Base-by-base conservation (phyloP, 495 filamentous ascomycete genomes). In the Evernia prunastri region DNA sequence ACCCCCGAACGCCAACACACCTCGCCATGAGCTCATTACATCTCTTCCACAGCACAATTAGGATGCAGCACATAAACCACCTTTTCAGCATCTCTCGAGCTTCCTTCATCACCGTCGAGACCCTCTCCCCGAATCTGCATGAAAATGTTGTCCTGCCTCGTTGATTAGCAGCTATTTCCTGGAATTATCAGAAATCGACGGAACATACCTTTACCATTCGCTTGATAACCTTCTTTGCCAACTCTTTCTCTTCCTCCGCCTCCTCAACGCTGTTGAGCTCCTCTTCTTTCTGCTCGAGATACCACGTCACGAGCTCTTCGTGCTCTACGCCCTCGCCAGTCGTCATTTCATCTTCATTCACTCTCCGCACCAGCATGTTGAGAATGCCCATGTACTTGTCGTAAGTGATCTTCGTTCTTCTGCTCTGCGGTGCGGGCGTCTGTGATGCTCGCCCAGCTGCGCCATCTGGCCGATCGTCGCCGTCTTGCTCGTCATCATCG, bases 301-400 rank as follows among this genome's bases (percentile, higher is more conserved):
- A 99, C 93, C 93, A 97, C 51, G 91, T 72, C 6, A 92, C 75
- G 9, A 99, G 79, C 36, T 89, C 89, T 51, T 96, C 88, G 63
- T 92, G 86, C 68, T 96, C 92, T 12, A 97, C 86, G 49, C 94
- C 94, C 67, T 95, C 88, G n/a, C 91, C 92, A 3, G 78, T 79
- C 1, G 81, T 80, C 36, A 78, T 70, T 67, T 88, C 84, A 60
- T 92, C 86, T 66, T 92, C 91, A 66, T 91, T 89, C 40, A 99
- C 84, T 15, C 88, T 83, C 51, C 84, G 82, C 15, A 96, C 90
- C 20, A 99, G 76, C 65, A 89, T 73, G 69, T 96, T 97, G 61
- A 96, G 80, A 64, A 97, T 96, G 71, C 81, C 79, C 73, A 92
- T 90, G 75, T 96, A 99, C 76, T 94, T 95, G 71, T 97, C 93